Evolutionary conservation across 495 filamentous ascomycete species (phyloP).

Genomic region (Penicillium waksmanii): DNA sequence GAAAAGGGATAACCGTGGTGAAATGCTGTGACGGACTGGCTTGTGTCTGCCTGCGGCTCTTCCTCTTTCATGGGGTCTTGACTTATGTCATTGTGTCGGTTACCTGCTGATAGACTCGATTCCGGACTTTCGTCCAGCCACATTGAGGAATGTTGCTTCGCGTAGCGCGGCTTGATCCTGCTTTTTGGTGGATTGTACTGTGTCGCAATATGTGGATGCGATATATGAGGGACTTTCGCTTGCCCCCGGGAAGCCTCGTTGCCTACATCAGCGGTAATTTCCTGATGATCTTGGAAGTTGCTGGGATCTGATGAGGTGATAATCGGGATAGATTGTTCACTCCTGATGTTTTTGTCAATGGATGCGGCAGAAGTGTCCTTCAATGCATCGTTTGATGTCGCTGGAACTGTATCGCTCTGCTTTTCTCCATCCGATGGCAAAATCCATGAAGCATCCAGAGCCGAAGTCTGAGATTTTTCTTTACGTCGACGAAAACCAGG

Average conservation of each 20-base stretch:
- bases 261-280: background rate
- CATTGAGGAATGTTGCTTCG: background rate
- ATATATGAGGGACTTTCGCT: background rate
- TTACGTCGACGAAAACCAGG: background rate
- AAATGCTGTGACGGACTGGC: background rate
- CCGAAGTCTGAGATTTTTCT: background rate
- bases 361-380: background rate
- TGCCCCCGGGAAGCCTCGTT: background rate
- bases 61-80: background rate
- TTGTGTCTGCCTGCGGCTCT: background rate
- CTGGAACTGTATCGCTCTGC: background rate
- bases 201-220: background rate
- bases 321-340: too few species aligned
- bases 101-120: background rate
- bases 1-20: background rate
- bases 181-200: background rate
- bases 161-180: background rate
- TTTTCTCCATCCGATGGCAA: background rate
- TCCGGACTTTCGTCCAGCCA: background rate
- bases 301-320: background rate
- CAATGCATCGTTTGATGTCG: background rate
- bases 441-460: background rate
- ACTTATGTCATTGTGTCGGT: background rate
- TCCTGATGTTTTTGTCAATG: too few species aligned
- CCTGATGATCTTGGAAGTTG: background rate